These are phyloP conservation scores for Nannochloropsis salina DNA, from an alignment of 108 stramenopile species.

Conservation along the genomic window DNA sequence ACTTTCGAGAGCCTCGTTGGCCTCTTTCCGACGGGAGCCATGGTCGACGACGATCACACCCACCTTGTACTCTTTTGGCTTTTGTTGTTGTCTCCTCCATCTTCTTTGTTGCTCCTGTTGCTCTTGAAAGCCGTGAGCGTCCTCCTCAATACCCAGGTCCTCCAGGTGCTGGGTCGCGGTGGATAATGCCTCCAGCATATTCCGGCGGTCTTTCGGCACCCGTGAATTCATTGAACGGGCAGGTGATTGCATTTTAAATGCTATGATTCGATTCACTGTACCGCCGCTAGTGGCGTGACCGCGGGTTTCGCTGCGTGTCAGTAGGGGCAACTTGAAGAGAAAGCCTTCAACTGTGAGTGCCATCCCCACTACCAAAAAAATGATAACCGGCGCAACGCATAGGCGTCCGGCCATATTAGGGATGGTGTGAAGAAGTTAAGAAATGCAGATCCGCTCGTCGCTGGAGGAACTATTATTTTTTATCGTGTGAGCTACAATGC, in stretches of 20 bases:
- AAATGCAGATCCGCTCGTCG: too few species aligned
- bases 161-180: neutral
- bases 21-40: slow-evolving; percentile 66
- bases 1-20: slow-evolving; percentile 66
- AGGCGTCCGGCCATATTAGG: too few species aligned
- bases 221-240: neutral
- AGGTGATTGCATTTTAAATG: neutral
- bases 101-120: slow-evolving; percentile 23
- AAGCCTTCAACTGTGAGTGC: too few species aligned
- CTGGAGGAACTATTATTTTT: too few species aligned
- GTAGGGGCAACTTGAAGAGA: too few species aligned
- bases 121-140: slow-evolving; percentile 1
- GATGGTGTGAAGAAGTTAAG: too few species aligned
- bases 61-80: slow-evolving; percentile 43
- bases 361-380: too few species aligned
- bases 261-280: too few species aligned
- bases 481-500: too few species aligned
- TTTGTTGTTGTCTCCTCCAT: neutral
- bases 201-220: neutral
- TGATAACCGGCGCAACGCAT: too few species aligned
- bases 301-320: too few species aligned
- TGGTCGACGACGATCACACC: slow-evolving; percentile 85
- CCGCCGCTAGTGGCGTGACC: too few species aligned
- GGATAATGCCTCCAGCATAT: neutral
- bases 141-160: neutral